Percentiles rank a stretch among this genome's conserved stretches.
phyloP scores from a whole-genome alignment of 768 basidiomycete species.

The Sutorius australiensis region DNA sequence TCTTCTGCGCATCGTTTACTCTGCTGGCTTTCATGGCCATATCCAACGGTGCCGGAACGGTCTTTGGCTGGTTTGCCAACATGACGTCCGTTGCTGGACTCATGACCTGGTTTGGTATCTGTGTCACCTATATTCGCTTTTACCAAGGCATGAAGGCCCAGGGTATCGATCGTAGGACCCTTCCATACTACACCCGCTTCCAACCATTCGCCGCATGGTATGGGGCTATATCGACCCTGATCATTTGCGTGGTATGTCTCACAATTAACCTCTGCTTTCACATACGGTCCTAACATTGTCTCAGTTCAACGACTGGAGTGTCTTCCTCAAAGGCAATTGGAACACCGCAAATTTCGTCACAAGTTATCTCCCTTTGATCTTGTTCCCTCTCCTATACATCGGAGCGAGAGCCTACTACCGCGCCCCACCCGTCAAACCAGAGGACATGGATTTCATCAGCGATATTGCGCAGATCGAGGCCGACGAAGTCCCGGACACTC shows the following conservation, averaged over 20 bases:
- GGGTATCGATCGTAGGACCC: slow-evolving; percentile 61
- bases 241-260: slow-evolving; percentile 60
- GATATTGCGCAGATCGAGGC: slow-evolving; percentile 70
- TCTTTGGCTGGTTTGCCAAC: slow-evolving; percentile 79
- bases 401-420: slow-evolving; percentile 47
- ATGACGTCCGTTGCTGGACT: slow-evolving; percentile 69
- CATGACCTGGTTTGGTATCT: slow-evolving; percentile 80
- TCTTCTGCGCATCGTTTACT: slow-evolving; percentile 65
- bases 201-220: slow-evolving; percentile 76
- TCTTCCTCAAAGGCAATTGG: slow-evolving; percentile 57
- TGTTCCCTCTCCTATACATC: slow-evolving; percentile 75
- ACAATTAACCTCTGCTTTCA: neutral
- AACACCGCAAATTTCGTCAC: slow-evolving; percentile 69
- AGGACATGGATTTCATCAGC: slow-evolving; percentile 83
- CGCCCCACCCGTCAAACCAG: slow-evolving; percentile 27
- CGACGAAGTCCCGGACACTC: slow-evolving; percentile 64
- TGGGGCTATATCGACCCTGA: slow-evolving; percentile 28
- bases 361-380: slow-evolving; percentile 67
- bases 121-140: slow-evolving; percentile 77
- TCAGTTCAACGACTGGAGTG: slow-evolving; percentile 47
- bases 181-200: slow-evolving; percentile 67
- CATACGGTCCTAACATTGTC: slow-evolving; percentile 28
- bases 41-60: slow-evolving; percentile 57
- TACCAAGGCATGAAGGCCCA: slow-evolving; percentile 78
- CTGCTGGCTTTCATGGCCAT: slow-evolving; percentile 82